Evolutionary conservation across 495 filamentous ascomycete genomes (phyloP).

Genomic region (Penicillium atrosanguineum): DNA sequence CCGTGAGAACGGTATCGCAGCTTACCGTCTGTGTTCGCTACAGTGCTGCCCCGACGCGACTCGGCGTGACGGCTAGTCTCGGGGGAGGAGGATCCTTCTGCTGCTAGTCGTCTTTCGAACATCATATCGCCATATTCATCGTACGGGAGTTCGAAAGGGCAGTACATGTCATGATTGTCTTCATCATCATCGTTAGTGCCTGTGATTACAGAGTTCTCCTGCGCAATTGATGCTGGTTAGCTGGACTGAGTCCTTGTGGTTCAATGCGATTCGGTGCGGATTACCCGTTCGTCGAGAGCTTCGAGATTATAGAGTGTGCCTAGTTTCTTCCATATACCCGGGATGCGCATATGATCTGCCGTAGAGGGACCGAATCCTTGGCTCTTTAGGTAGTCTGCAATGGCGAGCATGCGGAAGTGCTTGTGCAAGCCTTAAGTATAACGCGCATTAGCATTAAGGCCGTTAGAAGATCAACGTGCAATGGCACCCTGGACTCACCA

Average conservation of each 20-base stretch:
- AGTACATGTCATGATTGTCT: conserved; percentile 51
- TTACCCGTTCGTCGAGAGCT: conserved; percentile 79
- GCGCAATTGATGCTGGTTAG: conserved; percentile 2
- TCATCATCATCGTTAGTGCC: conserved; percentile 64
- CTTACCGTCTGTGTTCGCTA: conserved; percentile 55
- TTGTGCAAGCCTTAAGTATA: conserved; percentile 78
- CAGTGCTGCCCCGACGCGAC: conserved; percentile 43
- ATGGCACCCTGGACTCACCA: conserved; percentile 50
- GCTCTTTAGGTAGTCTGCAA: conserved; percentile 79
- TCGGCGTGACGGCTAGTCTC: conserved; percentile 47
- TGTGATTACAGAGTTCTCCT: conserved; percentile 51
- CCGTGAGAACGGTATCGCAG: neutral
- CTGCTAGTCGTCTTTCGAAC: conserved; percentile 62
- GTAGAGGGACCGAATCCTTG: conserved; percentile 72
- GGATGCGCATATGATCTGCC: conserved; percentile 77
- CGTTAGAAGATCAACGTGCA: neutral
- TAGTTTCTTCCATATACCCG: conserved; percentile 90
- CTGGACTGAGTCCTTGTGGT: neutral
- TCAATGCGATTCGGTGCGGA: conserved; percentile 3
- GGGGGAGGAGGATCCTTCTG: conserved; percentile 57
- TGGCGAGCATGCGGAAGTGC: conserved; percentile 92
- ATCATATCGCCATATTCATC: conserved; percentile 76
- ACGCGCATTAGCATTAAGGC: conserved; percentile 2
- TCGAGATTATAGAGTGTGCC: conserved; percentile 81
- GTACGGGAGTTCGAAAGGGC: conserved; percentile 72